Base-by-base conservation (phyloP, 495 filamentous ascomycete genomes). In the Thozetella sp. region DNA sequence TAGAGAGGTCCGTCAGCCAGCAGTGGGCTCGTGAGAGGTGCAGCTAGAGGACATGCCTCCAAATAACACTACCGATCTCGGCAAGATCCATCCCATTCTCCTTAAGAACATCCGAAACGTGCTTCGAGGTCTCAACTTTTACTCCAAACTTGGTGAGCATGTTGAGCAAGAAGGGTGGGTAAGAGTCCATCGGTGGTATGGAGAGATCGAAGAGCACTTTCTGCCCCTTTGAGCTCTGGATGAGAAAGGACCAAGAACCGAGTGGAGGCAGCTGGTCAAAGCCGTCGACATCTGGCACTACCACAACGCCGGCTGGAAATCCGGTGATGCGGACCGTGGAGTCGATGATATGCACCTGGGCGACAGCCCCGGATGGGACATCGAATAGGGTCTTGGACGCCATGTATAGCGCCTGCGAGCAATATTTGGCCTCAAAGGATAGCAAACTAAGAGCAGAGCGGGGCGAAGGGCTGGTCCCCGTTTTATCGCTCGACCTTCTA, bases 331-430 rank as follows among this genome's bases (percentile, higher is more conserved):
- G 48, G 19, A 53, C 13, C 15, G 56, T 58, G 2, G 56, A 58
- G 46, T 58, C 56, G 56, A 58, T 53, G 30, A 58, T 53, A 19
- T 20, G 25, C 30, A 58, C 56, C 26, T 45, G 30, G 25, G 48
- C 56, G 4, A 25, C 26, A 1, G 45, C 56, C 4, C 56, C 56
- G 22, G 46, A 34, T 3, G 56, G 56, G 3, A 58, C 30, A 22
- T 53, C 46, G 24, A 58, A 53, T 37, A 15, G 15, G 15, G 30
- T 6, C 30, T 37, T 6, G 30, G 30, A 37, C 30, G 30, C 30
- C 30, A 37, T 37, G 6, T 15, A 15, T 15, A 15, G 15, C 6
- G 30, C 6, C 15, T 6, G 6, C 30, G 6, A 37, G 15, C 15
- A 37, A 6, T 6, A 6, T 37, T 15, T 37, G 30, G 30, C 6